A percentile compares a stretch with the other conserved stretches of the same genome.
These are phyloP conservation scores for Sporothrix brunneoviolacea DNA, from an alignment of 2,329 filamentous ascomycete species.

Conservation along the genomic window DNA sequence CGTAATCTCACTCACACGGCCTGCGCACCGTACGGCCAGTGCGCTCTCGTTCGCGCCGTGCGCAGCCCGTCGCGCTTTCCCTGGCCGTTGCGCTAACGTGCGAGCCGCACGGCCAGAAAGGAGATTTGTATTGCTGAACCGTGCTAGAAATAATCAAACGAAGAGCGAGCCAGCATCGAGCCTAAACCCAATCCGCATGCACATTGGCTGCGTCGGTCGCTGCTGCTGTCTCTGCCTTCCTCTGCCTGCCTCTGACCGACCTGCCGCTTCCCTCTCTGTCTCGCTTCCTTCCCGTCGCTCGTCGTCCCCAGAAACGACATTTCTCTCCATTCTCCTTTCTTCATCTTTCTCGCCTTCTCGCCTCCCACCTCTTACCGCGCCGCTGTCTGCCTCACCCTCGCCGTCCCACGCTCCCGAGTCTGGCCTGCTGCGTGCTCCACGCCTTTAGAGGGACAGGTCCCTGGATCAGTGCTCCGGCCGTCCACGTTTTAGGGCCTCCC, in stretches of 20 bases:
- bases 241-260: not conserved
- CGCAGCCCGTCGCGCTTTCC: no score
- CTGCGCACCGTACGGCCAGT: not conserved
- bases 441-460: no score
- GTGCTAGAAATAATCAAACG: not conserved
- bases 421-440: not conserved
- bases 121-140: not conserved
- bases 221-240: not conserved
- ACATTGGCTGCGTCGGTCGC: not conserved
- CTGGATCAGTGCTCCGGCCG: not conserved
- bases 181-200: slow-evolving; percentile 14
- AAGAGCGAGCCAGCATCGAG: not conserved
- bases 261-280: not conserved
- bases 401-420: not conserved
- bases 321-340: no score
- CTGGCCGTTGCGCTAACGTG: no score
- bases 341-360: slow-evolving; percentile 4
- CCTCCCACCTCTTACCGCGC: not conserved
- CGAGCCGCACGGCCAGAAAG: not conserved
- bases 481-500: slow-evolving; percentile 5
- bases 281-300: not conserved
- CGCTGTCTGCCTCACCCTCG: not conserved
- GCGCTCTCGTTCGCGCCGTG: no score
- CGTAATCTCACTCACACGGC: no score
- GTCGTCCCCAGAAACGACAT: not conserved